Evolutionary conservation across 1,284 basidiomycete species (phyloP).

Genomic region (Leccinum solheimii): DNA sequence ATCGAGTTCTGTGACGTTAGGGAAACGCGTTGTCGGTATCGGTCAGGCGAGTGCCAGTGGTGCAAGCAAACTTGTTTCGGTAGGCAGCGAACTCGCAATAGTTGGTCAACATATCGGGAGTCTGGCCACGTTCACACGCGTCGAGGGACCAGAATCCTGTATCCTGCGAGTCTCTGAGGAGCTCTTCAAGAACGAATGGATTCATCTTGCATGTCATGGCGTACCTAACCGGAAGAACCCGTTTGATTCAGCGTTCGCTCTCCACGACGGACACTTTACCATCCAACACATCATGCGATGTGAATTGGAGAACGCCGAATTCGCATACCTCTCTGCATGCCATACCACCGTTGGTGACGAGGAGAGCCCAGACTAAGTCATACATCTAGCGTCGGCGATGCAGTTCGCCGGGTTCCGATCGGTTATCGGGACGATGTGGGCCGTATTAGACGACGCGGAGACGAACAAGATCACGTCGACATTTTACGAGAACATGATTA

Average conservation of each 20-base stretch:
- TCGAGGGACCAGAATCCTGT: background rate
- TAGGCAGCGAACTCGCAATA: background rate
- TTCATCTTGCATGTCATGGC: background rate
- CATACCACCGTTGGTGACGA: background rate
- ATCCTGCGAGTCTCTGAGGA: background rate
- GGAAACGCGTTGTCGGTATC: background rate
- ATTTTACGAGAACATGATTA: background rate
- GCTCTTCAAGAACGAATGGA: background rate
- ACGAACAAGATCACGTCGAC: background rate
- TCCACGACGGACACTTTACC: background rate
- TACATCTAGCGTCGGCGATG: background rate
- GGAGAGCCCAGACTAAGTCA: background rate
- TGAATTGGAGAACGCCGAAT: background rate
- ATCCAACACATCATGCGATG: background rate
- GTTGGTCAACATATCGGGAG: background rate
- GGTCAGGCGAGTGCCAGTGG: background rate
- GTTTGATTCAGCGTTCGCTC: background rate
- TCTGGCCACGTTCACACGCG: background rate
- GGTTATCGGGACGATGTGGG: background rate
- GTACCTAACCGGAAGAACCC: background rate
- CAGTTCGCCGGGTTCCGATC: background rate
- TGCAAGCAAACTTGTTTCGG: background rate
- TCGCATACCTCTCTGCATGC: background rate
- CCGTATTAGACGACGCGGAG: background rate
- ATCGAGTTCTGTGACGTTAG: background rate